A percentile compares a stretch with the other conserved stretches of the same genome.
Conservation (phyloP, 2,329 filamentous ascomycete species). For the Penicillium sp. region DNA sequence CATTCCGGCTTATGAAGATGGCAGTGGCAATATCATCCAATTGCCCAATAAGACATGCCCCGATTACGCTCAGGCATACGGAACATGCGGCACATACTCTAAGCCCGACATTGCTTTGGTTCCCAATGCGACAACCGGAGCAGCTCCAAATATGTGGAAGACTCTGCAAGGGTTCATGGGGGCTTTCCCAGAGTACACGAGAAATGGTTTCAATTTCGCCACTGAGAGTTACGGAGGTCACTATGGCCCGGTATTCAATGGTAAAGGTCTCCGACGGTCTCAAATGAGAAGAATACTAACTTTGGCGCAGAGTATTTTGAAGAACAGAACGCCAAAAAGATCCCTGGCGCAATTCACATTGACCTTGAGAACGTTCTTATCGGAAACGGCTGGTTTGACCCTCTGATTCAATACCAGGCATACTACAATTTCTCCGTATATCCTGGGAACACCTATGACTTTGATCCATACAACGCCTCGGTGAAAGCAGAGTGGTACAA, state of each 20-base stretch:
- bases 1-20: conserved; percentile 11
- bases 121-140: conserved; percentile 52
- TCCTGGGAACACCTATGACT: conserved; percentile 39
- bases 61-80: conserved; percentile 12
- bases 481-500: conserved; percentile 56
- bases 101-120: conserved; percentile 51
- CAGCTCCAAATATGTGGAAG: conserved; percentile 61
- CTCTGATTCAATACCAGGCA: conserved; percentile 38
- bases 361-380: conserved; percentile 34
- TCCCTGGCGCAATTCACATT: conserved; percentile 16
- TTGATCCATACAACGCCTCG: conserved; percentile 42
- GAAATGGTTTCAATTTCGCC: conserved; percentile 54
- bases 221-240: conserved; percentile 60
- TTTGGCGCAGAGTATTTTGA: conserved; percentile 12
- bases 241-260: conserved; percentile 56
- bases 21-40: conserved; percentile 9
- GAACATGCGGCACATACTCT: conserved; percentile 56
- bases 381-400: conserved; percentile 42
- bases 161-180: conserved; percentile 63
- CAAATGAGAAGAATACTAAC: background rate
- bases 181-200: conserved; percentile 54
- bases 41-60: conserved; percentile 14
- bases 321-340: conserved; percentile 15
- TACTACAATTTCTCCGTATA: conserved; percentile 41
- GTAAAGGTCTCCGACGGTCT: background rate